phyloP scores from a whole-genome alignment of 352 stramenopile genomes.

The Pythium grandisporangium region DNA sequence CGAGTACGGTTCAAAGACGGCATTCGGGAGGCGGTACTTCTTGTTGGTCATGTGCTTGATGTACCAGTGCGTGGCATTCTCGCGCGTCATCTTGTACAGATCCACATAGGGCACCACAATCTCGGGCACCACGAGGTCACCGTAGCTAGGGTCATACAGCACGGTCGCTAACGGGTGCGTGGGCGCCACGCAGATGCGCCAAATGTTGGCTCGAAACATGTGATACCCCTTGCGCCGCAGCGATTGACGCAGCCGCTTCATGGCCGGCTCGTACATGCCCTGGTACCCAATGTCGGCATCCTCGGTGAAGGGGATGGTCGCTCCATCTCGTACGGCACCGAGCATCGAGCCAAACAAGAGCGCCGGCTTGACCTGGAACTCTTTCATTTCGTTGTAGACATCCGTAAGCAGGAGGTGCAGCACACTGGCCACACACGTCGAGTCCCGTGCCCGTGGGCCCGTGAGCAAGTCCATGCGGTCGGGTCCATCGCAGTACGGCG shows the following conservation, averaged over 20 bases:
- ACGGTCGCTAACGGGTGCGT: slow-evolving; percentile 23
- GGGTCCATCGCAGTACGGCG: slow-evolving; percentile 24
- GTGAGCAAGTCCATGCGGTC: slow-evolving; percentile 40
- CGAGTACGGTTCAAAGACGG: slow-evolving; percentile 15
- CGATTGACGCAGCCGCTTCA: slow-evolving; percentile 7
- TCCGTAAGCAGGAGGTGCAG: slow-evolving; percentile 47
- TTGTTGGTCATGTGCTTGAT: background rate
- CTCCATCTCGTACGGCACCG: slow-evolving; percentile 31
- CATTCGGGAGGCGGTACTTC: slow-evolving; percentile 5
- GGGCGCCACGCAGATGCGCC: slow-evolving; percentile 28
- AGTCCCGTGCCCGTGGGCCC: slow-evolving; percentile 10
- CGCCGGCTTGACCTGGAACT: slow-evolving; percentile 12
- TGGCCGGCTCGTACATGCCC: slow-evolving; percentile 3
- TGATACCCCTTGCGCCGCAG: slow-evolving; percentile 36
- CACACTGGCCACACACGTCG: slow-evolving; percentile 32
- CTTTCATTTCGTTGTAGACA: slow-evolving; percentile 31
- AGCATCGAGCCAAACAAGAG: slow-evolving; percentile 37
- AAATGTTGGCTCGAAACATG: slow-evolving; percentile 28
- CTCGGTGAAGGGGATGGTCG: slow-evolving; percentile 43
- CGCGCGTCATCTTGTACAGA: slow-evolving; percentile 18
- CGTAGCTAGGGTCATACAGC: slow-evolving; percentile 18
- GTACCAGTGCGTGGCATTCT: slow-evolving; percentile 3
- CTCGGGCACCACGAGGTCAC: background rate
- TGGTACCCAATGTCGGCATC: slow-evolving; percentile 38
- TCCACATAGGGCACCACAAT: slow-evolving; percentile 25